Base-by-base conservation (phyloP, 169 alveolate species). In the Plasmodium inui region DNA sequence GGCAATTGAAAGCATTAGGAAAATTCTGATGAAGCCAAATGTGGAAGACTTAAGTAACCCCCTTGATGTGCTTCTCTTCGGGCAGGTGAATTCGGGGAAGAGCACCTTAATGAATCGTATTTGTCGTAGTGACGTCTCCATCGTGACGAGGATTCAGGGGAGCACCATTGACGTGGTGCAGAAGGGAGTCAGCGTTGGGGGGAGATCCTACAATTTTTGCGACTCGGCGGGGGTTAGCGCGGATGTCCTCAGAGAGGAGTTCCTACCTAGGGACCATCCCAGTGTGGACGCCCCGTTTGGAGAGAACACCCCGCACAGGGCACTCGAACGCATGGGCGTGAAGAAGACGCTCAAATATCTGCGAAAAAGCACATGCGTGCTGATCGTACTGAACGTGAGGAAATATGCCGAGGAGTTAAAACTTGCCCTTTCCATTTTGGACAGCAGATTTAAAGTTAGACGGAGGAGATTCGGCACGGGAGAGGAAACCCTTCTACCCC, bases 21-120 rank as follows among this genome's bases (percentile, higher is more conserved):
- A 72, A 30, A 92, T 95, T 28, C 17, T 44, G 76, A 39, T 34
- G 28, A 72, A 93, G 41, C 53, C 80, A 3, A 84, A 95, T 28
- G 96, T 93, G 12, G 82, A 67, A 55, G 84, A 74, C 57, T 19
- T 96, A 61, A 71, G 72, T 50, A 82, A 32, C 50, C 94, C 96
- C 19, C 53, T 74, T 0, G 93, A 92, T 82, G 85, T 96, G 1
- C 76, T 93, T 10, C 37, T 96, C 12, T 74, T 95, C 34, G 97
- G 97, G 26, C 93, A 96, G 26, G 96, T 96, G 1, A 96, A 96
- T 94, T 84, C 97, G 6, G 97, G 97, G 46, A 96, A 96, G 50
- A 96, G 97, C 67, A 89, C 97, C 8, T 73, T 96, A 10, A 93
- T 96, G 81, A 96, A 96, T 83, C 70, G 84, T 28, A 92, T 96